Percentiles rank a stretch among this genome's conserved stretches.
Evolutionary conservation across 257 asterid species (phyloP).

Genomic region (Linaria vulgaris): DNA sequence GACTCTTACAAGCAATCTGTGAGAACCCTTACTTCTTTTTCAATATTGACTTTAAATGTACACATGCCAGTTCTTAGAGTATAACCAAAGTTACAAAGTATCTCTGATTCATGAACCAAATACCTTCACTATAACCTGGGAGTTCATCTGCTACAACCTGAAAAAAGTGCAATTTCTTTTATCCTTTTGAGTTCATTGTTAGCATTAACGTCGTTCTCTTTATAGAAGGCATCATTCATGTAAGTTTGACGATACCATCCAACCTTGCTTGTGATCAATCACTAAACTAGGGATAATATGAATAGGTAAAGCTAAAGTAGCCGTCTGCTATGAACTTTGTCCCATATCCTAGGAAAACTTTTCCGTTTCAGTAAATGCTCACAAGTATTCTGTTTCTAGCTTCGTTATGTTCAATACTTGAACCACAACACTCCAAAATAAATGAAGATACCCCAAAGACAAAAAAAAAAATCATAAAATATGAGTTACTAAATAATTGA

Average conservation of each 20-base stretch:
- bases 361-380: constrained; percentile 3
- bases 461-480: too few relatives aligned
- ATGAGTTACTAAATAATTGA: too few relatives aligned
- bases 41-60: not conserved
- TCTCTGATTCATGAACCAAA: too few relatives aligned
- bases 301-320: constrained; percentile 4
- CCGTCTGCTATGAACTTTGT: constrained; percentile 30
- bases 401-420: too few relatives aligned
- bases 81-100: too few relatives aligned
- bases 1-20: not conserved
- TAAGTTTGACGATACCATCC: not conserved
- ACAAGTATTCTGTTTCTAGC: constrained; percentile 17
- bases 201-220: not conserved
- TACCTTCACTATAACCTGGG: not conserved
- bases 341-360: not conserved
- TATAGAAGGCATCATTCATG: not conserved
- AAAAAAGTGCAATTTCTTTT: not conserved
- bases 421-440: too few relatives aligned
- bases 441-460: too few relatives aligned
- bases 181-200: not conserved
- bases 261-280: not conserved
- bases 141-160: not conserved
- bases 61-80: too few relatives aligned
- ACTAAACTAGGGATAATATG: constrained; percentile 2
- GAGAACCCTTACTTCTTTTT: not conserved